Evolutionary conservation across 1,284 basidiomycete genomes (phyloP), one percentile per base, ranked within the genome.

Genomic region (Trichosporon ovoides): DNA sequence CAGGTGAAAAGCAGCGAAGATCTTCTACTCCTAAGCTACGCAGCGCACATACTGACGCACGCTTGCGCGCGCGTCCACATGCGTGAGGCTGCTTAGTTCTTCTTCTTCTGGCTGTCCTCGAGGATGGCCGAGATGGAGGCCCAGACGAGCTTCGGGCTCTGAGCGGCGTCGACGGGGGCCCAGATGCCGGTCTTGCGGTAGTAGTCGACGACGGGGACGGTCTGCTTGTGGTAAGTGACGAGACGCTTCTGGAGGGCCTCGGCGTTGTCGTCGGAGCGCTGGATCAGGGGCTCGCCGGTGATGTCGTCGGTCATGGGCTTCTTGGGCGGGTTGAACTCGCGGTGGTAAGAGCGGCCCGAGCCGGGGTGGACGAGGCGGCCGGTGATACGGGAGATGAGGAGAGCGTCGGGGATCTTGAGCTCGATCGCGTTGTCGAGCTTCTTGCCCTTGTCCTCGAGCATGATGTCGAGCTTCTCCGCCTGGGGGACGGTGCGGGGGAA

Each of bases 401-500:
- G 84, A 70, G 90, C 87, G 80, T 98, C 95, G 65, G 91, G 87
- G 74, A 98, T 94, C 75, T 87, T 82, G 62, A 98, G 85, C 77
- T 98, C 88, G 51, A 98, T 84, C 59, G 92, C 94, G 57, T 87
- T 87, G 80, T 98, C 88, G 51, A 98, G 83, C 71, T 87, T 87
- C 80, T 97, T 91, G 69, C 88, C 85, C 73, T 90, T 87, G 14
- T 73, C 77, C 19, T 80, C 73, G 52, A 98, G 85, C 95, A 98
- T 98, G 64, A 81, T 80, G 76, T 97, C 95, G 63, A 98, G 86
- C 80, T 97, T 98, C 79, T 93, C 85, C 7, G 95, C 96, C 74
- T 98, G 96, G 16, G 89, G 87, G 38, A 97, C 91, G 16, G 95
- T 98, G 52, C 96, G 89, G 35, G 95, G 95, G 85, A 98, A 98